These are phyloP conservation scores for Aureobasidium sp. DNA, from an alignment of 2,329 filamentous ascomycete genomes.

Conservation along the genomic window DNA sequence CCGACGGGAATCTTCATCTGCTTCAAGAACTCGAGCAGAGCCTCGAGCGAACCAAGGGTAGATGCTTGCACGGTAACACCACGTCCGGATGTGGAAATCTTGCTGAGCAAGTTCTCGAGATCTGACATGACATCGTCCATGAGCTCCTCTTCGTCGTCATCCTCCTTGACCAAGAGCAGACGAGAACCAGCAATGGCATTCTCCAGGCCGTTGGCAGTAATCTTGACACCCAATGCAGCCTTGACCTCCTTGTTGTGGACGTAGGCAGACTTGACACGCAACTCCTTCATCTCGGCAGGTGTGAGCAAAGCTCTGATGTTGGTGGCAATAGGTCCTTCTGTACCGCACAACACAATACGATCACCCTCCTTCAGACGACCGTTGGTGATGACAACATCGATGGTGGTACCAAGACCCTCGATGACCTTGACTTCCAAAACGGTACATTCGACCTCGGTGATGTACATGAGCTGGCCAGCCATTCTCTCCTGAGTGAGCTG, in stretches of 20 bases:
- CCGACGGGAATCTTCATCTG: constrained; percentile 94
- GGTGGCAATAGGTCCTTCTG: constrained; percentile 91
- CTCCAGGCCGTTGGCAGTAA: constrained; percentile 91
- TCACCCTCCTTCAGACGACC: constrained; percentile 92
- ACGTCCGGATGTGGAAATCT: constrained; percentile 83
- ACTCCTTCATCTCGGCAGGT: constrained; percentile 83
- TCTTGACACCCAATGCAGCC: constrained; percentile 97
- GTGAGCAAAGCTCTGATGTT: constrained; percentile 93
- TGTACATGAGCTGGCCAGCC: constrained; percentile 95
- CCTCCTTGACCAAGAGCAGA: constrained; percentile 84
- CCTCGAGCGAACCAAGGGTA: constrained; percentile 93
- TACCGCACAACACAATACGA: constrained; percentile 87
- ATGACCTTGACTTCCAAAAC: constrained; percentile 99
- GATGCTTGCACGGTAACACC: constrained; percentile 97
- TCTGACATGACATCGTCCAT: constrained; percentile 96
- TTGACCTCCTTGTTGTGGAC: constrained; percentile 99
- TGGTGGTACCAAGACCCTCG: constrained; percentile 96
- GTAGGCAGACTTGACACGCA: constrained; percentile 91
- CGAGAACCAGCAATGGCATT: constrained; percentile 94
- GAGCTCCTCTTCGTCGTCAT: constrained; percentile 87
- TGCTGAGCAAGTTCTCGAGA: constrained; percentile 81
- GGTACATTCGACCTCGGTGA: constrained; percentile 94
- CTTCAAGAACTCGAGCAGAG: constrained; percentile 90
- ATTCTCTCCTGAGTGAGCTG: constrained; percentile 94
- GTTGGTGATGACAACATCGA: constrained; percentile 94